Base-by-base conservation (phyloP, 345 rosid genomes). In the Durio zibethinus region DNA sequence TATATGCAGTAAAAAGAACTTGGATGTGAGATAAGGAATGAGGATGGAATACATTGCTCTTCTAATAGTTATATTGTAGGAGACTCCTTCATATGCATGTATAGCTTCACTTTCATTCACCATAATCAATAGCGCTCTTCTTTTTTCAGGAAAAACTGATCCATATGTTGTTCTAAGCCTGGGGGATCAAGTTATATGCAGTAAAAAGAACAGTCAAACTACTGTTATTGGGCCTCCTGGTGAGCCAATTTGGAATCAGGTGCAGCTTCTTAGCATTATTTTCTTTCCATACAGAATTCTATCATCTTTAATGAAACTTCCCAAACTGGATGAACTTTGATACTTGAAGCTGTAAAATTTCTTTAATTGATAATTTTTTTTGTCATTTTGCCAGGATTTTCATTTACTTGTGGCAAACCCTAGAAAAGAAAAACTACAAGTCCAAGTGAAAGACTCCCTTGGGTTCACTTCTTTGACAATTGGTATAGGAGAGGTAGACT, bases 181-280 rank as follows among this genome's bases (percentile, higher is more conserved):
- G 76, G 98, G 97, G 56, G 93, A 92, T 85, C 98, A 96, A 88
- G 83, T 83, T 74, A 91, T 96, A 72, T 89, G 94, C 52, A 96
- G 99, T 83, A 96, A 96, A 88, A 96, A 87, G 88, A 93, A 96
- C 87, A 96, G 98, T 78, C 99, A 92, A 82, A 96, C 99, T 62
- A 93, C 99, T 29, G 94, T 96, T 74, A 86, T 82, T 80, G 99
- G 99, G 73, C 84, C 93, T 80, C 99, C 99, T 78, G 99, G 98
- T 18, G 83, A 90, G 84, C 99, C 99, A 54, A 96, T 96, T 77
- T 93, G 99, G 99, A 96, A 96, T 84, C 99, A 96, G 95, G 98
- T 96, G 76, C 82, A 72, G 76, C 79, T 81, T 74, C 72, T 60
- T 57, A 12, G 1, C 16, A 5, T 33, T 7, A 80, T 67, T 27